These are phyloP conservation scores for Vitis rotundifolia DNA, from an alignment of 164 flowering plant genomes.

Conservation along the genomic window DNA sequence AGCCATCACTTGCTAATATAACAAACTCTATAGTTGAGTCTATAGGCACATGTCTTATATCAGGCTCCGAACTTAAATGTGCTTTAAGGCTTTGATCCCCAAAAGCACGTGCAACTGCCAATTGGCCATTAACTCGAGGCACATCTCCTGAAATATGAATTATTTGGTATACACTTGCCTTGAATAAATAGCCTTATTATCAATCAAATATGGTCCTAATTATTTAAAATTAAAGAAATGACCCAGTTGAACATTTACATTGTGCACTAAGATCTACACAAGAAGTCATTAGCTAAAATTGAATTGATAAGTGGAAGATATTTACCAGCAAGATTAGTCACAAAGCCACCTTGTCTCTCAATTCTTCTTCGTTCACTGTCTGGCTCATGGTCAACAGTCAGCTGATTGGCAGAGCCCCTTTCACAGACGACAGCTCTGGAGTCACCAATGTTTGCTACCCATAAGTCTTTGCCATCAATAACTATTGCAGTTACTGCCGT, in stretches of 20 bases:
- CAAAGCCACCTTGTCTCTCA: constrained; percentile 70
- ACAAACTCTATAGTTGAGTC: constrained; percentile 47
- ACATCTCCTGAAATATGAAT: constrained; percentile 60
- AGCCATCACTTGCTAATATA: constrained; percentile 77
- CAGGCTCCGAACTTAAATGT: constrained; percentile 78
- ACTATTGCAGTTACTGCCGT: constrained; percentile 79
- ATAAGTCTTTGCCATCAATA: constrained; percentile 56
- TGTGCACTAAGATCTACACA: background rate
- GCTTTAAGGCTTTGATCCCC: constrained; percentile 79
- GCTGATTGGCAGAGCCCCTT: constrained; percentile 52
- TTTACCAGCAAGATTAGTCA: constrained; percentile 59
- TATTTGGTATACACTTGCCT: too few species aligned
- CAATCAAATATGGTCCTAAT: background rate
- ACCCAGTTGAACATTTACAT: background rate
- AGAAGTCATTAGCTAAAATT: background rate
- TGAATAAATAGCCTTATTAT: background rate
- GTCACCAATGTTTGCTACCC: constrained; percentile 73
- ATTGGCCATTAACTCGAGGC: constrained; percentile 81
- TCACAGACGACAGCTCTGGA: constrained; percentile 65
- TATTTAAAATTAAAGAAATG: background rate
- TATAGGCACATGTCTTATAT: constrained; percentile 46
- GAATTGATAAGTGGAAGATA: background rate
- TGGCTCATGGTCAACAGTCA: constrained; percentile 74
- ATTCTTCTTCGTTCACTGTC: constrained; percentile 52
- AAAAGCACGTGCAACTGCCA: constrained; percentile 85